Percentiles rank a stretch among this genome's conserved stretches.
Conservation (phyloP, 2,329 filamentous ascomycete species). For the Penicillium fuscoglaucum region DNA sequence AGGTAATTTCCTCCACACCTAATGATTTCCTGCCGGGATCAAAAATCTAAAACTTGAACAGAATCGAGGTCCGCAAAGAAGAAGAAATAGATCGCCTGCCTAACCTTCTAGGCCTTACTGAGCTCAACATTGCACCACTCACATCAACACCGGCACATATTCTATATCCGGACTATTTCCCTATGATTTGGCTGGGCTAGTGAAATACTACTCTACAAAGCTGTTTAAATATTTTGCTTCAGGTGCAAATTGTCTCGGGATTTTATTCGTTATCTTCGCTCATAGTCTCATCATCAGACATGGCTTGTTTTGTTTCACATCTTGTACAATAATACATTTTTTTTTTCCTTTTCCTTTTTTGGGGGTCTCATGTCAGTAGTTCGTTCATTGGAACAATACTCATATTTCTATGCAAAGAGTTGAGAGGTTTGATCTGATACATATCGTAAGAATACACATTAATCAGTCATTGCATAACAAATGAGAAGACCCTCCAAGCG, state of each 20-base stretch:
- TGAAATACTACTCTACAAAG: background rate
- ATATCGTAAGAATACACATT: background rate
- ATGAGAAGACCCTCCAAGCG: background rate
- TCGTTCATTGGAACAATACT: too few species aligned
- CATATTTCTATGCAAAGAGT: too few species aligned
- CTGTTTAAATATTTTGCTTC: background rate
- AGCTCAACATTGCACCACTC: background rate
- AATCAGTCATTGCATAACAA: background rate
- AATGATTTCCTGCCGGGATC: background rate
- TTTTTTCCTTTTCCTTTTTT: too few species aligned
- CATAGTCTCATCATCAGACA: background rate
- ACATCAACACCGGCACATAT: background rate
- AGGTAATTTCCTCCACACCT: slow-evolving; percentile 31
- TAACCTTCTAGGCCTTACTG: background rate
- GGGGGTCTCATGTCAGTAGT: too few species aligned
- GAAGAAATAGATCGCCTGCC: slow-evolving; percentile 24
- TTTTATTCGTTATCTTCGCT: background rate
- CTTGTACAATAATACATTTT: slow-evolving; percentile 2
- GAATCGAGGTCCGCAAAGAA: slow-evolving; percentile 30
- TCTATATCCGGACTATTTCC: too few species aligned
- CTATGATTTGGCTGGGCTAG: background rate
- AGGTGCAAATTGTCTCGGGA: background rate
- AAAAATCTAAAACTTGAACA: slow-evolving; percentile 9
- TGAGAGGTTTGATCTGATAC: too few species aligned
- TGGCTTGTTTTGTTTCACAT: background rate